phyloP scores from a whole-genome alignment of 1,139 yeast species.

The Yamadazyma diospyri region DNA sequence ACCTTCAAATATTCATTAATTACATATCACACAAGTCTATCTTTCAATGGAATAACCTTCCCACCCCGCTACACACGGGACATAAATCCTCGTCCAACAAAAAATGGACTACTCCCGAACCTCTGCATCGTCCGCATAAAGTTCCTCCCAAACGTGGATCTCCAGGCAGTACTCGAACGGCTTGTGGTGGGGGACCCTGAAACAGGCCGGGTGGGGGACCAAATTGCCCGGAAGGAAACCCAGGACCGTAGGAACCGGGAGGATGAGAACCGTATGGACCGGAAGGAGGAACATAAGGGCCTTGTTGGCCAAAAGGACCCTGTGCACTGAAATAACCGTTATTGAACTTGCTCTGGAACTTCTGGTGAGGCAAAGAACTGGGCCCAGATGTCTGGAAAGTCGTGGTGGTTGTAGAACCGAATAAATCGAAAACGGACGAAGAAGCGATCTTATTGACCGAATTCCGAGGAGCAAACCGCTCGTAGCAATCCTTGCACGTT shows the following conservation, averaged over 20 bases:
- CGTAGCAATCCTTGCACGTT: conserved; percentile 73
- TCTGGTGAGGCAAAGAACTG: too few relatives aligned
- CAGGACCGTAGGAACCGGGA: conserved; percentile 1
- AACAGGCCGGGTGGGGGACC: conserved; percentile 4
- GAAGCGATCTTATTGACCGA: conserved; percentile 1
- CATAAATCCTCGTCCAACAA: conserved; percentile 58
- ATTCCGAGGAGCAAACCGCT: conserved; percentile 51
- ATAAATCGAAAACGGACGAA: conserved; percentile 5
- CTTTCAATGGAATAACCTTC: not conserved
- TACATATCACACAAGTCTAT: not conserved
- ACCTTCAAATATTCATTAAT: not conserved
- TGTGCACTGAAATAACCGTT: too few relatives aligned
- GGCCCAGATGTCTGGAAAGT: not conserved
- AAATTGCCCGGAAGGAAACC: conserved; percentile 1
- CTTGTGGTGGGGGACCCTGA: conserved; percentile 8
- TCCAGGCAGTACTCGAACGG: conserved; percentile 62
- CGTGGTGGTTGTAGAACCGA: conserved; percentile 14
- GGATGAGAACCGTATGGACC: too few relatives aligned
- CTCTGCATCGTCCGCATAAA: conserved; percentile 75
- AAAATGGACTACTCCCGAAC: conserved; percentile 55
- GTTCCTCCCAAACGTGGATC: conserved; percentile 83
- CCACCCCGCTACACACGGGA: conserved; percentile 38
- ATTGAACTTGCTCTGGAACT: too few relatives aligned
- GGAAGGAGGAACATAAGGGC: not conserved
- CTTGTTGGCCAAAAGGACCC: too few relatives aligned